phyloP scores from a whole-genome alignment of 495 filamentous ascomycete genomes.

The Cercophora sp. region DNA sequence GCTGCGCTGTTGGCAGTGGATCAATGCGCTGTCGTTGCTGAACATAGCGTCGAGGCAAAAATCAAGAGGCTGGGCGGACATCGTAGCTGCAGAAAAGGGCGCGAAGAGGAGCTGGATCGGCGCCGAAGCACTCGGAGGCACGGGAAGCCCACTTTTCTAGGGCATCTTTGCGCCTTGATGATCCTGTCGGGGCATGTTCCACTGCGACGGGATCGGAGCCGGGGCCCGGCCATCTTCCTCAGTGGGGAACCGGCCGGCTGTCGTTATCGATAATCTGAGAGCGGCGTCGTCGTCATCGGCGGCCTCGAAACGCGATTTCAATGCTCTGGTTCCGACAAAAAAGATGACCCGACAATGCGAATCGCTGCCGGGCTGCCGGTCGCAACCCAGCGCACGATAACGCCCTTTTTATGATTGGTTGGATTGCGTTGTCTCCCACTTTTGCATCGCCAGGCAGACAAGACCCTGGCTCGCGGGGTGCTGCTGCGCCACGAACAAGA shows the following conservation, averaged over 20 bases:
- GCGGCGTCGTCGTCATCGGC: conserved; percentile 10
- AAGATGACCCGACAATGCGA: background rate
- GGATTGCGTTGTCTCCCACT: background rate
- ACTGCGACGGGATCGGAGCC: background rate
- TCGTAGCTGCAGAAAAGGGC: background rate
- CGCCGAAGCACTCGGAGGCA: too few relatives aligned
- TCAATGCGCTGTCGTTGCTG: background rate
- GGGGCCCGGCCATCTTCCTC: background rate
- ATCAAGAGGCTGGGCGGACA: background rate
- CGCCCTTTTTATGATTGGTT: too few relatives aligned
- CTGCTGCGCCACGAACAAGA: conserved; percentile 3
- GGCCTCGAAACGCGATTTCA: background rate
- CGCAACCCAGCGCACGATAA: background rate
- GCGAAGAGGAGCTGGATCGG: too few relatives aligned
- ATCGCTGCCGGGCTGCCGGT: background rate
- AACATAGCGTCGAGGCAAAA: background rate
- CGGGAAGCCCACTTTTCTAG: too few relatives aligned
- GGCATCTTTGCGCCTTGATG: too few relatives aligned
- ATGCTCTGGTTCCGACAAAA: background rate
- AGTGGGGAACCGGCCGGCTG: background rate
- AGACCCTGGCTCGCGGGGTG: background rate
- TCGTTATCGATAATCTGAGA: background rate
- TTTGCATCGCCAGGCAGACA: conserved; percentile 1
- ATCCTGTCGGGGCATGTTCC: background rate
- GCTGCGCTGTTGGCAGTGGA: background rate